Conservation (phyloP, 73 alveolate genomes). For the Tetrahymena malaccensis region DNA sequence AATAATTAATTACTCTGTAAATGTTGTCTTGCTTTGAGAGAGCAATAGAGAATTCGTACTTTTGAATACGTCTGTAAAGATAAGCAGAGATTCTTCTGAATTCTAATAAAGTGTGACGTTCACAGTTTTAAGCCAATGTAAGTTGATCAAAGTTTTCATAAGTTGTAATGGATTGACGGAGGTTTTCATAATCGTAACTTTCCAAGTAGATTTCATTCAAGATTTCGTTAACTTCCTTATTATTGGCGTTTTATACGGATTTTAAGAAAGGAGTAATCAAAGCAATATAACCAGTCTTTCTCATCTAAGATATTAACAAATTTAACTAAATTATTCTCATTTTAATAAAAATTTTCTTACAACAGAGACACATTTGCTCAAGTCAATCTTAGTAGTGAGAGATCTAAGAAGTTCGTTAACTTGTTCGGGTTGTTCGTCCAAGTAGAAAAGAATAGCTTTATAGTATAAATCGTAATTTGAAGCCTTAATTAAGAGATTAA, state of each 20-base stretch:
- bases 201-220: constrained; percentile 92
- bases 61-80: constrained; percentile 89
- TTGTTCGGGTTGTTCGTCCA: constrained; percentile 96
- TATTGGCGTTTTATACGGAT: constrained; percentile 87
- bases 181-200: constrained; percentile 89
- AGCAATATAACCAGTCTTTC: constrained; percentile 84
- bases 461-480: constrained; percentile 88
- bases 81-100: constrained; percentile 95
- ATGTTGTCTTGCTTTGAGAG: constrained; percentile 86
- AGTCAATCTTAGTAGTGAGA: constrained; percentile 85
- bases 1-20: constrained; percentile 44
- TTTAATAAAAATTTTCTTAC: constrained; percentile 1
- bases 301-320: constrained; percentile 23
- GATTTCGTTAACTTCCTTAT: constrained; percentile 93
- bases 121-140: constrained; percentile 78
- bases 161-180: constrained; percentile 79
- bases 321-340: not conserved
- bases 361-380: constrained; percentile 82
- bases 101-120: constrained; percentile 89
- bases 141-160: constrained; percentile 91
- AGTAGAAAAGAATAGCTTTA: constrained; percentile 91
- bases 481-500: constrained; percentile 82
- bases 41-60: constrained; percentile 76
- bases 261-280: constrained; percentile 86
- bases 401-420: constrained; percentile 88